phyloP scores from a whole-genome alignment of 768 basidiomycete genomes.

The Rossbeevera mucosa region DNA sequence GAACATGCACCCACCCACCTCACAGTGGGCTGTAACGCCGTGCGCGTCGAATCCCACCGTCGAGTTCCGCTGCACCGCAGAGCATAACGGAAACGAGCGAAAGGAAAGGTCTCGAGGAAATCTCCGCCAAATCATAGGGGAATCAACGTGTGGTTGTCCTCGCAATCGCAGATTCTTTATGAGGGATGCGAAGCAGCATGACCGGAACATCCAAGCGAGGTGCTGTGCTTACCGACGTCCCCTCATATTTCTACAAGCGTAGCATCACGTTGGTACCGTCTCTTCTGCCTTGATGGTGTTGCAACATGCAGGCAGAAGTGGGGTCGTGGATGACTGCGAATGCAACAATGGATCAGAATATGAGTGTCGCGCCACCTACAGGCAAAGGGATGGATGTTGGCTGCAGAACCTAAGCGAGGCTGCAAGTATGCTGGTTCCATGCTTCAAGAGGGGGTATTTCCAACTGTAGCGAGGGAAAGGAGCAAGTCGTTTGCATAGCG shows the following conservation, averaged over 20 bases:
- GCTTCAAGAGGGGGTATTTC: conserved; percentile 15
- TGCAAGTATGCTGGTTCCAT: conserved; percentile 18
- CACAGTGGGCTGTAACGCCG: conserved; percentile 17
- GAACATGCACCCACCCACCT: conserved; percentile 24
- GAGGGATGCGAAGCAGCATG: conserved; percentile 14
- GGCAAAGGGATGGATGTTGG: conserved; percentile 21
- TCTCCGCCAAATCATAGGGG: conserved; percentile 22
- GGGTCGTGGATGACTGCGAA: conserved; percentile 22
- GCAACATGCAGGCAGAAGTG: conserved; percentile 21
- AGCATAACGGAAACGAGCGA: conserved; percentile 18
- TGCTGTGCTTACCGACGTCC: conserved; percentile 21
- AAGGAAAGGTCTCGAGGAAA: conserved; percentile 14
- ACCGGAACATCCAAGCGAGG: conserved; percentile 8
- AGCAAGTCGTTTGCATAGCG: conserved; percentile 1
- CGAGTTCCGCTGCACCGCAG: conserved; percentile 18
- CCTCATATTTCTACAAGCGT: conserved; percentile 22
- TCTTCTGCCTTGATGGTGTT: conserved; percentile 23
- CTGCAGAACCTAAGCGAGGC: conserved; percentile 28
- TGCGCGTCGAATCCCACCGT: conserved; percentile 14
- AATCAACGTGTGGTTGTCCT: conserved; percentile 14
- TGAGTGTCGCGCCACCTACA: conserved; percentile 24
- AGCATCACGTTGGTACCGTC: conserved; percentile 27
- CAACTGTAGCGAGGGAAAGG: conserved; percentile 10
- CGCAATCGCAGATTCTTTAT: conserved; percentile 22
- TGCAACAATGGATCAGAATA: conserved; percentile 18